Conservation (phyloP, 306 rosid genomes). For the Oxytropis ochrocephala region DNA sequence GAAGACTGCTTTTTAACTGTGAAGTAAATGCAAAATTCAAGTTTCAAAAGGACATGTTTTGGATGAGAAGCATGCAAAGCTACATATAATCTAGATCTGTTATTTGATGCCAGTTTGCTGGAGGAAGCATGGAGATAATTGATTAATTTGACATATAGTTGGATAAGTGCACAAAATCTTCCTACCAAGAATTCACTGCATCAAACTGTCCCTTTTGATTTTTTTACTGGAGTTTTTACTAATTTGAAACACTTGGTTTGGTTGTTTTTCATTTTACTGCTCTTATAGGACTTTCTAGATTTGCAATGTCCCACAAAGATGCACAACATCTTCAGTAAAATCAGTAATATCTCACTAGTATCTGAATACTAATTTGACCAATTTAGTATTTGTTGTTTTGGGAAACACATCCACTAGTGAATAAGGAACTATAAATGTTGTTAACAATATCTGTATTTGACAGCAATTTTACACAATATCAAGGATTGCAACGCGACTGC, state of each 20-base stretch:
- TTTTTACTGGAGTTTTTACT: not conserved
- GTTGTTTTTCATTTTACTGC: not conserved
- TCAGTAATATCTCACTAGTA: not conserved
- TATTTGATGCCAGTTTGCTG: slow-evolving; percentile 35
- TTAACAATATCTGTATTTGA: too few relatives aligned
- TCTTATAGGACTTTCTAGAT: not conserved
- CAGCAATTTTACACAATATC: too few relatives aligned
- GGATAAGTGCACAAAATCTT: not conserved
- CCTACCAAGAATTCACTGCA: too few relatives aligned
- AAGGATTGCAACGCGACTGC: too few relatives aligned
- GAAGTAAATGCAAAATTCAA: slow-evolving; percentile 5
- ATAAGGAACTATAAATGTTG: not conserved
- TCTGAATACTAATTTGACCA: too few relatives aligned
- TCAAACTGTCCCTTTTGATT: too few relatives aligned
- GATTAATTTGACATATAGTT: too few relatives aligned
- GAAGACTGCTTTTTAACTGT: slow-evolving; percentile 3
- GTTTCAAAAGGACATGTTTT: slow-evolving; percentile 14
- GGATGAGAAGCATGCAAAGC: slow-evolving; percentile 26
- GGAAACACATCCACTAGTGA: slow-evolving; percentile 10
- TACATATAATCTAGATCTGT: too few relatives aligned
- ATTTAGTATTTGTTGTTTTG: not conserved
- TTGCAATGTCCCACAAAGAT: not conserved
- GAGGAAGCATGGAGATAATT: slow-evolving; percentile 25
- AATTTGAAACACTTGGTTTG: not conserved
- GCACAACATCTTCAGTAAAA: not conserved